Conservation (phyloP, 2,329 filamentous ascomycete genomes). For the Colletotrichum karsti region DNA sequence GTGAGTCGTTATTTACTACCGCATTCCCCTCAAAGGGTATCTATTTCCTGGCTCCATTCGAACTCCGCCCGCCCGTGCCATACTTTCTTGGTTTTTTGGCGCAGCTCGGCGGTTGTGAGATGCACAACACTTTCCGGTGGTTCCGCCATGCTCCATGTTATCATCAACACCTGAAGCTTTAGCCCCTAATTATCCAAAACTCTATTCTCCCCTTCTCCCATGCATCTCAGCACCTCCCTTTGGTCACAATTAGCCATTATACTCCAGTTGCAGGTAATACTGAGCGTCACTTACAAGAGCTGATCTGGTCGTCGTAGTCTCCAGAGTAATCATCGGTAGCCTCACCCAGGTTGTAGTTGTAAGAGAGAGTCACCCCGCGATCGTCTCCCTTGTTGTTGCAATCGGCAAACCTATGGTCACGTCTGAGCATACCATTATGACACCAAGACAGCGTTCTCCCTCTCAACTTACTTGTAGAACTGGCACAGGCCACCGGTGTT, state of each 20-base stretch:
- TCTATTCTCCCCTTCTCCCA: too few species aligned
- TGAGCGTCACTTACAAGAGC: conserved; percentile 23
- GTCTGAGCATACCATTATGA: not conserved
- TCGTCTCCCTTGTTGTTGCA: conserved; percentile 25
- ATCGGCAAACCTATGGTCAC: not conserved
- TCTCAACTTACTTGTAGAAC: conserved; percentile 12
- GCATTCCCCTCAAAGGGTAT: not conserved
- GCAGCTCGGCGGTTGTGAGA: not conserved
- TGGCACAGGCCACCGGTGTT: conserved; percentile 23
- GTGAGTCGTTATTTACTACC: not conserved
- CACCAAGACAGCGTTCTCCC: too few species aligned
- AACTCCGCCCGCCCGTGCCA: not conserved
- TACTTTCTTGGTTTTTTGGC: not conserved
- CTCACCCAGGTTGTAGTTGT: conserved; percentile 18
- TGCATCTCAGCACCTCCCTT: conserved; percentile 19
- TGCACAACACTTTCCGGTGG: too few species aligned
- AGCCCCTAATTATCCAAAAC: not conserved
- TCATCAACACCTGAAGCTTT: too few species aligned
- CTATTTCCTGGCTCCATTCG: not conserved
- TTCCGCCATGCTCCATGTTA: too few species aligned
- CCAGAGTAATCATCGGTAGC: not conserved
- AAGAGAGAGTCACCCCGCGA: conserved; percentile 5
- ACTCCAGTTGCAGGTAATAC: too few species aligned
- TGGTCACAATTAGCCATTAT: too few species aligned
- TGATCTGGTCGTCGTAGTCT: conserved; percentile 26